Percentiles rank a stretch among this genome's conserved stretches.
phyloP scores from a whole-genome alignment of 495 filamentous ascomycete genomes.

The Pyrenopolyporus hunteri region DNA sequence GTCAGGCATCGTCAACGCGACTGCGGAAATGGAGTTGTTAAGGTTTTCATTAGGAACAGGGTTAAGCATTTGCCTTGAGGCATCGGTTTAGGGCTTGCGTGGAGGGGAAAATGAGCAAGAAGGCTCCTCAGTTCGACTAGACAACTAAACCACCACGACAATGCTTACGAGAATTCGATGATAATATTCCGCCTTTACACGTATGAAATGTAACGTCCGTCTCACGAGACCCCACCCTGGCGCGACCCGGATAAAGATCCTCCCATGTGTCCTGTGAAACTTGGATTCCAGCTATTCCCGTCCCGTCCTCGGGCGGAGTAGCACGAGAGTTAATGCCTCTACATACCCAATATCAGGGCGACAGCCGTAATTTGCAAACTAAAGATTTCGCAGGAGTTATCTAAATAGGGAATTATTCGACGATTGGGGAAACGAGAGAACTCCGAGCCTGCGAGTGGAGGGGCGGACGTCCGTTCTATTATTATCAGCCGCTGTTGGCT shows the following conservation, averaged over 20 bases:
- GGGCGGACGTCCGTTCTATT: too few relatives aligned
- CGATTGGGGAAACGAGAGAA: too few relatives aligned
- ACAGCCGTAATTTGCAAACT: too few relatives aligned
- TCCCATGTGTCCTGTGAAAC: neutral
- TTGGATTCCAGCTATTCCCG: neutral
- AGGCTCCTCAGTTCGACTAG: constrained; percentile 30
- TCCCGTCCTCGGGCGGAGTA: neutral
- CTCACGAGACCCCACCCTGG: neutral
- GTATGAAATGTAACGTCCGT: constrained; percentile 15
- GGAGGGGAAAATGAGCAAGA: constrained; percentile 17
- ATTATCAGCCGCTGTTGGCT: too few relatives aligned
- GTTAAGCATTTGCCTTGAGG: constrained; percentile 35
- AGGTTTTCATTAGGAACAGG: constrained; percentile 38
- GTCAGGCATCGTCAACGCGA: constrained; percentile 33
- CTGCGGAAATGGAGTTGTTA: constrained; percentile 37
- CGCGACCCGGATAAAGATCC: neutral
- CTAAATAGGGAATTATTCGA: too few relatives aligned
- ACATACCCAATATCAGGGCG: too few relatives aligned
- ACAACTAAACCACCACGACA: constrained; percentile 35
- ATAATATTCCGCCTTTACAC: constrained; percentile 8
- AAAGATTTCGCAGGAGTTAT: too few relatives aligned
- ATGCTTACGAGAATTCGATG: constrained; percentile 37
- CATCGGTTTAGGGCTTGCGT: constrained; percentile 32
- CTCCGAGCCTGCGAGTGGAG: too few relatives aligned
- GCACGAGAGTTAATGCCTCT: too few relatives aligned